A percentile compares a stretch with the other conserved stretches of the same genome.
Conservation (phyloP, 805 yeast genomes). For the Myxozyma mucilagina region DNA sequence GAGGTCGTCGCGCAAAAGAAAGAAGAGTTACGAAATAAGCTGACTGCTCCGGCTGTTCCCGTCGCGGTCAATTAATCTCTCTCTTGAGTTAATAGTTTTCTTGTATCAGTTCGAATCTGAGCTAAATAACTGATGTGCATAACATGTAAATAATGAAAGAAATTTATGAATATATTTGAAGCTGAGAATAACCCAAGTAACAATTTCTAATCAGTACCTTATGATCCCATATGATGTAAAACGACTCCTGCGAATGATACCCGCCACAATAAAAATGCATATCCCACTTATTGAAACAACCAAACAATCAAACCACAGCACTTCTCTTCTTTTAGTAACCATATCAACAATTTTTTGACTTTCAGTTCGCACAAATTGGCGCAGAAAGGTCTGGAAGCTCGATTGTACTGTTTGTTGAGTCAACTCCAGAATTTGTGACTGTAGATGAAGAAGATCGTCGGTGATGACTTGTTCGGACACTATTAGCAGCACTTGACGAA, state of each 20-base stretch:
- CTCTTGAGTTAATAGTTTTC: not conserved
- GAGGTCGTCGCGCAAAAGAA: conserved; percentile 12
- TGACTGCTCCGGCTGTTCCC: not conserved
- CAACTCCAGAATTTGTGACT: not conserved
- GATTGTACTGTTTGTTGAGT: not conserved
- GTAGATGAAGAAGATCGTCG: not conserved
- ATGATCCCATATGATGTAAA: no score
- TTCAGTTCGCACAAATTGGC: not conserved
- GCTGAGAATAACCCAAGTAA: no score
- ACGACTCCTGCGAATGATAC: no score
- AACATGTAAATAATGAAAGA: not conserved
- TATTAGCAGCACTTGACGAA: conserved; percentile 5
- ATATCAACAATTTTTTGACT: not conserved
- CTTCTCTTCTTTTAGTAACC: no score
- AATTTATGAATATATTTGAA: not conserved
- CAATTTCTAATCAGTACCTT: no score
- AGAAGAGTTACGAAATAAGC: conserved; percentile 14
- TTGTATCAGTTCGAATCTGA: not conserved
- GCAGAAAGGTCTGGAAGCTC: not conserved
- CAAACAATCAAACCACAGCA: no score
- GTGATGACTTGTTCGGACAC: not conserved
- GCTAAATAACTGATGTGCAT: not conserved
- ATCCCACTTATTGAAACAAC: no score
- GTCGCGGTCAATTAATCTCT: conserved; percentile 1
- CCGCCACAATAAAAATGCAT: no score